Conservation (phyloP, 2,329 filamentous ascomycete genomes). For the Aspergillus aculeatinus region DNA sequence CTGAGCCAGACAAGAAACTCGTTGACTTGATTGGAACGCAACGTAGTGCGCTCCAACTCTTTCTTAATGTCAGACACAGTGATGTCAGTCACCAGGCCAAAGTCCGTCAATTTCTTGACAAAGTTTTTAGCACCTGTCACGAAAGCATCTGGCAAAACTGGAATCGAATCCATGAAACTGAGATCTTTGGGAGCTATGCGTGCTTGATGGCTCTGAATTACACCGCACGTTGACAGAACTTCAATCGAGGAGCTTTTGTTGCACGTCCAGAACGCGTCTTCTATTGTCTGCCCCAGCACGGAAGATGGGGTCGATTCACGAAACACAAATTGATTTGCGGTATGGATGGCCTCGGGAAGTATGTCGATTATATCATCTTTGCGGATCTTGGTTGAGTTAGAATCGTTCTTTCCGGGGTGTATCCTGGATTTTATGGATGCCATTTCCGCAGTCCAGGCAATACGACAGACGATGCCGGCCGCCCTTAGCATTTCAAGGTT, state of each 20-base stretch:
- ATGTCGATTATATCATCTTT: constrained; percentile 65
- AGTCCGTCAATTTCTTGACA: constrained; percentile 75
- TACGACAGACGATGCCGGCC: constrained; percentile 82
- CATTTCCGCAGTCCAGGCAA: constrained; percentile 90
- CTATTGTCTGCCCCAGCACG: constrained; percentile 80
- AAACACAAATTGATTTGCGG: constrained; percentile 83
- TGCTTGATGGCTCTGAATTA: constrained; percentile 79
- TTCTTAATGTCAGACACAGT: constrained; percentile 81
- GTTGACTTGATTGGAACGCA: constrained; percentile 73
- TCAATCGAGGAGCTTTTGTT: constrained; percentile 81
- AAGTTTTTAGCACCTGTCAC: constrained; percentile 67
- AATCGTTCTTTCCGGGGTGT: constrained; percentile 34
- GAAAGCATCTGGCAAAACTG: constrained; percentile 76
- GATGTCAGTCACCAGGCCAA: constrained; percentile 82
- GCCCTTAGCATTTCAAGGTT: constrained; percentile 90
- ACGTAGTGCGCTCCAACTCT: constrained; percentile 77
- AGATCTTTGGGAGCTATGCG: constrained; percentile 70
- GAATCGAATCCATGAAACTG: constrained; percentile 83
- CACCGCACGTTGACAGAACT: constrained; percentile 81
- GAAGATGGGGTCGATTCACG: constrained; percentile 84
- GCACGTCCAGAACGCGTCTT: constrained; percentile 94
- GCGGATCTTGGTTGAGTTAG: constrained; percentile 53
- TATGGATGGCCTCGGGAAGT: constrained; percentile 77
- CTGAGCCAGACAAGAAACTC: constrained; percentile 85
- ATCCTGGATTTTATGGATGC: constrained; percentile 66